phyloP scores from a whole-genome alignment of 2,329 filamentous ascomycete genomes.

The Epichloe sp. region DNA sequence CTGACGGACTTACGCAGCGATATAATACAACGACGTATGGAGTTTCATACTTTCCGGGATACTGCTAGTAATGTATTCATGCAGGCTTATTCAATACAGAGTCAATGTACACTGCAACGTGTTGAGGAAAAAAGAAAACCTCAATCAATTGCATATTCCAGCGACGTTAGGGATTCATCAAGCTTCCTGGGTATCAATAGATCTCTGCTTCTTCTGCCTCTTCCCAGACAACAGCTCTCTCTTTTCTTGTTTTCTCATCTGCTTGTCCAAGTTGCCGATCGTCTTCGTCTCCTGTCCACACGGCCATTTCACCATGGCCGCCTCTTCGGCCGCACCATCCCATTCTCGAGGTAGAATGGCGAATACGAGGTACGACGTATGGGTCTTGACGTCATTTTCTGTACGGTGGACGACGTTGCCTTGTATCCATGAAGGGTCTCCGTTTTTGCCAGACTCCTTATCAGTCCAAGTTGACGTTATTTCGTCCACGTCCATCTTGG shows the following conservation, averaged over 20 bases:
- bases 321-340: slow-evolving; percentile 68
- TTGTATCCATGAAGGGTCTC: slow-evolving; percentile 52
- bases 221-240: slow-evolving; percentile 35
- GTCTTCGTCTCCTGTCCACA: slow-evolving; percentile 39
- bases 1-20: slow-evolving; percentile 15
- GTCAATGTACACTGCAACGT: background rate
- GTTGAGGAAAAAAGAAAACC: background rate
- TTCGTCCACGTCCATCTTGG: slow-evolving; percentile 29
- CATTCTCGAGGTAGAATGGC: slow-evolving; percentile 79
- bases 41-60: slow-evolving; percentile 14
- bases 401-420: slow-evolving; percentile 68
- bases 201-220: slow-evolving; percentile 26
- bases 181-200: slow-evolving; percentile 8
- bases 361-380: slow-evolving; percentile 95
- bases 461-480: slow-evolving; percentile 8
- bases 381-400: slow-evolving; percentile 83
- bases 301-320: slow-evolving; percentile 51
- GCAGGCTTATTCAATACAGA: slow-evolving; percentile 13
- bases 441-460: slow-evolving; percentile 8
- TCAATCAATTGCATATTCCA: background rate
- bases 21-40: slow-evolving; percentile 13
- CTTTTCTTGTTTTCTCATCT: slow-evolving; percentile 42
- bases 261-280: slow-evolving; percentile 40
- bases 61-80: slow-evolving; percentile 16
- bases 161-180: background rate